Evolutionary conservation across 306 rosid genomes (phyloP), one percentile per base, ranked within the genome.

Genomic region (Glycine soja): DNA sequence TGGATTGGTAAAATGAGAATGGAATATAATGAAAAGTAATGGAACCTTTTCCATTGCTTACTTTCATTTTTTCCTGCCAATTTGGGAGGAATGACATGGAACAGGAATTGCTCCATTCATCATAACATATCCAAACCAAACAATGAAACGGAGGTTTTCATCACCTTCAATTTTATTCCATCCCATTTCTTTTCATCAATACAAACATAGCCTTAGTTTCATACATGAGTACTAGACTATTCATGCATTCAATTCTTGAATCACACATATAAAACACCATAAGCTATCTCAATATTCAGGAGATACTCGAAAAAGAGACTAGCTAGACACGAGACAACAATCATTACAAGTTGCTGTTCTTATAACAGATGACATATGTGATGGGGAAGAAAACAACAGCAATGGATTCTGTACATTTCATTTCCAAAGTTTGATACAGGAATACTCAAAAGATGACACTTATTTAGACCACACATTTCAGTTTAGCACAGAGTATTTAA

Each of bases 281-380:
- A 73, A 57, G n/a, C 51, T 42, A 52, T 67, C 46, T 47, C 57
- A 81, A 51, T 73, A 66, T 52, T 66, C 43, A 57, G 19, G 51
- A 3, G 45, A 61, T 52, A 18, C 19, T 16, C 4, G 36, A 64
- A 46, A 46, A 64, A 58, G 47, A 70, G 50, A 62, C 9, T 52
- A 76, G 58, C 7, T 42, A 51, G 12, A 62, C 52, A 34, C 32
- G 43, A 70, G 18, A 76, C 42, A 75, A 45, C 24, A 7, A 50
- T 61, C 62, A 48, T 45, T 15, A 10, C 10, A 42, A 67, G 61
- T 68, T 30, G 50, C 53, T 57, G 63, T 56, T 73, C 46, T 65
- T 24, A 38, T 11, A 36, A 57, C 63, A 45, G 53, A 18, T 15
- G 36, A 57, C 63, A 45, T 46, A 18, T 15, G 36, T 2, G 47